phyloP scores from a whole-genome alignment of 306 rosid genomes.

The Dalbergia oliveri region DNA sequence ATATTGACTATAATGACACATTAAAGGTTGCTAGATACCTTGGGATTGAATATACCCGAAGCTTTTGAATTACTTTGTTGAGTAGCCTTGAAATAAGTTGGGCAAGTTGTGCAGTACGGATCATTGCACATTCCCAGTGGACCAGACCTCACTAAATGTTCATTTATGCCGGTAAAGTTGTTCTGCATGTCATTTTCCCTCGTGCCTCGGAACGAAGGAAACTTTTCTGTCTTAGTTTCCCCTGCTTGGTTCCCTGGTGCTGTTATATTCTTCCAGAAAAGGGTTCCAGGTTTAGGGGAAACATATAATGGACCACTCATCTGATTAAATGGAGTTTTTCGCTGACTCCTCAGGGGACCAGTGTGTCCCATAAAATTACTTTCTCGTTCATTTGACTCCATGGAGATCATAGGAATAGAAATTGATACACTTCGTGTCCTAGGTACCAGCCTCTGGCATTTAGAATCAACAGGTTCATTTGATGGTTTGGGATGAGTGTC shows the following conservation, averaged over 20 bases:
- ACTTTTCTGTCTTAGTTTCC: constrained; percentile 54
- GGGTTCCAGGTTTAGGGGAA: constrained; percentile 51
- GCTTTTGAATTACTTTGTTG: constrained; percentile 56
- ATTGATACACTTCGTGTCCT: constrained; percentile 72
- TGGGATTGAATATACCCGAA: constrained; percentile 60
- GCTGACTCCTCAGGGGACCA: constrained; percentile 70
- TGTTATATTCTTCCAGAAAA: constrained; percentile 41
- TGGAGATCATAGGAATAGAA: constrained; percentile 59
- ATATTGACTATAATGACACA: constrained; percentile 2
- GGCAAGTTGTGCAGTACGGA: constrained; percentile 92
- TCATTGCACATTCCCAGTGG: constrained; percentile 90
- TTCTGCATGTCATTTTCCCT: constrained; percentile 53
- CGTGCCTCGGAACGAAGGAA: constrained; percentile 50
- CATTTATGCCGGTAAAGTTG: constrained; percentile 61
- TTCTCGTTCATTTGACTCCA: constrained; percentile 58
- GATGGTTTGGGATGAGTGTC: constrained; percentile 48
- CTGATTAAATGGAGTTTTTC: constrained; percentile 58
- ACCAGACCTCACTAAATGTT: constrained; percentile 86
- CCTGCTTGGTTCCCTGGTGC: constrained; percentile 46
- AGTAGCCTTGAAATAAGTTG: constrained; percentile 65
- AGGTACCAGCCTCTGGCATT: constrained; percentile 44
- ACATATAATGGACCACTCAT: constrained; percentile 75
- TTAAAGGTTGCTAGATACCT: constrained; percentile 51
- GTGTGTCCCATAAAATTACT: constrained; percentile 68
- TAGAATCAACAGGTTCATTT: constrained; percentile 52